phyloP scores from a whole-genome alignment of 2,329 filamentous ascomycete species.

The Parafenestella ontariensis region DNA sequence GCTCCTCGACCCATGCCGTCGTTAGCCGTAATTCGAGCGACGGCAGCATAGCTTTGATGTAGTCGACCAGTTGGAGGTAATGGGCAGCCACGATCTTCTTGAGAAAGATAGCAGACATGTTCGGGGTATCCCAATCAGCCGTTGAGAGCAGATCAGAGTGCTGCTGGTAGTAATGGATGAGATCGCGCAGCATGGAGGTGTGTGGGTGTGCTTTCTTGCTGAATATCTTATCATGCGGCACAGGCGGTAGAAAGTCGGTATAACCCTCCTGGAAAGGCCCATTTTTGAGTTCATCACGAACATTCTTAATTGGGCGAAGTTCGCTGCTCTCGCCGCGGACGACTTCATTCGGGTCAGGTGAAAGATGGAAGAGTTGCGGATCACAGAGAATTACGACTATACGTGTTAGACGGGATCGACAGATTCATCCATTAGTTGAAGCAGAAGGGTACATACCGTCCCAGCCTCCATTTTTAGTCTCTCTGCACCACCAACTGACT shows the following conservation, averaged over 20 bases:
- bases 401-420: constrained; percentile 2
- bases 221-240: not conserved
- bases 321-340: not conserved
- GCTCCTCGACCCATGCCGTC: constrained; percentile 42
- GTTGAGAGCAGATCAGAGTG: constrained; percentile 24
- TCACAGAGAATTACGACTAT: constrained; percentile 44
- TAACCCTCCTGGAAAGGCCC: constrained; percentile 41
- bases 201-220: constrained; percentile 26
- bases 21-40: constrained; percentile 42
- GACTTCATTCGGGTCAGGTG: constrained; percentile 19
- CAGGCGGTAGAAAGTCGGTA: constrained; percentile 34
- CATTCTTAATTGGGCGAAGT: constrained; percentile 5
- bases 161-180: constrained; percentile 36
- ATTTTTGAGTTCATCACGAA: constrained; percentile 17
- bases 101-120: constrained; percentile 34
- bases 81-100: constrained; percentile 46
- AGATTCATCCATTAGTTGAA: not conserved
- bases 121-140: constrained; percentile 30
- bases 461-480: constrained; percentile 33
- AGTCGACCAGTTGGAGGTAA: constrained; percentile 42
- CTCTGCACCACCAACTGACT: constrained; percentile 38
- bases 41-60: constrained; percentile 45
- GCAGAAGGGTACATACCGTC: constrained; percentile 32
- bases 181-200: constrained; percentile 36
- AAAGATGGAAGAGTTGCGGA: constrained; percentile 31